phyloP scores from a whole-genome alignment of 305 asterid species.

The Fraxinus greggii region DNA sequence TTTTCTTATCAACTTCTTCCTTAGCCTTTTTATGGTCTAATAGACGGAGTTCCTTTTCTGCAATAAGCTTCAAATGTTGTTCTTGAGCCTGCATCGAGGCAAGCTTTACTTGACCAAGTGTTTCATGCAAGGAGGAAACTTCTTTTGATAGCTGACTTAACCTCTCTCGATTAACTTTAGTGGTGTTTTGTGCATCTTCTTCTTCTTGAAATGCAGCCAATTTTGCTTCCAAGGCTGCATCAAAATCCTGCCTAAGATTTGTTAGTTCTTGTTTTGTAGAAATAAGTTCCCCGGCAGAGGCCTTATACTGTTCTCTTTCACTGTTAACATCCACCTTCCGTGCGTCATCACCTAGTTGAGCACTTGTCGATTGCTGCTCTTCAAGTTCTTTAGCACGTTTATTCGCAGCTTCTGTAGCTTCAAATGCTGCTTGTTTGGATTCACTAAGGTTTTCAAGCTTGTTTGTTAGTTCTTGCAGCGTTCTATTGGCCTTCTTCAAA shows the following conservation, averaged over 20 bases:
- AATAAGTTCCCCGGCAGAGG: constrained; percentile 57
- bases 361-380: constrained; percentile 44
- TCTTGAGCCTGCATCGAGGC: constrained; percentile 62
- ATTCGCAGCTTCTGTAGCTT: constrained; percentile 57
- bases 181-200: constrained; percentile 54
- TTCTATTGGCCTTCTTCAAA: constrained; percentile 57
- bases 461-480: constrained; percentile 66
- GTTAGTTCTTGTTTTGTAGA: constrained; percentile 73
- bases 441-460: constrained; percentile 75
- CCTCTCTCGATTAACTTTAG: constrained; percentile 42
- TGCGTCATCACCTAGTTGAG: constrained; percentile 45
- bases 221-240: constrained; percentile 66
- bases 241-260: constrained; percentile 70
- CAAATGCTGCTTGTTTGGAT: constrained; percentile 72
- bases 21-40: constrained; percentile 45
- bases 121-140: constrained; percentile 35
- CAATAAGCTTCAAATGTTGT: constrained; percentile 46
- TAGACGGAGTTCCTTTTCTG: constrained; percentile 60
- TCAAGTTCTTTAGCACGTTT: constrained; percentile 48
- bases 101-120: constrained; percentile 48
- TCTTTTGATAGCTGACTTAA: constrained; percentile 45
- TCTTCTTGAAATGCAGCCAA: constrained; percentile 59
- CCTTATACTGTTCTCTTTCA: constrained; percentile 64
- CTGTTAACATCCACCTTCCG: constrained; percentile 60
- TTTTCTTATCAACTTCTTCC: constrained; percentile 49